Base-by-base conservation (phyloP, 257 asterid species). In the Hygrophila difformis region DNA sequence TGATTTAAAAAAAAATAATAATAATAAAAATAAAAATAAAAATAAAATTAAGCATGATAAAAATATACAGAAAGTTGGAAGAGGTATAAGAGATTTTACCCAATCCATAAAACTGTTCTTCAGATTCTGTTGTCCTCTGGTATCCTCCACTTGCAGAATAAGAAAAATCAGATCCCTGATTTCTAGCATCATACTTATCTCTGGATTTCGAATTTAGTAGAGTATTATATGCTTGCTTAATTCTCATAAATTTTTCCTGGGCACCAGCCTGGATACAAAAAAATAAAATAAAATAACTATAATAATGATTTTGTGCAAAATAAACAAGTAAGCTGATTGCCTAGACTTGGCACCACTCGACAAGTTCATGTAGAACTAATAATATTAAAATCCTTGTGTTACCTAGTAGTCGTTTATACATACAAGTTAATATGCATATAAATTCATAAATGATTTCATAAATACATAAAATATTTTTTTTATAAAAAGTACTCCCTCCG, bases 61-160 rank as follows among this genome's bases (percentile, higher is more conserved):
- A 51, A 14, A 44, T 20, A n/a, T 22, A 13, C 45, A 44, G 54
- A 58, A 34, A 22, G 44, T 12, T 10, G 43, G 37, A 44, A 4
- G 18, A 52, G 63, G 44, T 5, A 8, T 8, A 60, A 22, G 44
- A 6, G 21, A 39, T 20, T 51, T 65, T 79, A 88, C 97, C 96
- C 56, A 91, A 78, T 51, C 95, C 91, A 44, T 91, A 91, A 63
- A 91, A 91, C 17, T 82, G 88, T 68, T 88, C 97, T 60, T 82
- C 78, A 11, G 71, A 68, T 47, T 70, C 79, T 29, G 56, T 21
- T 51, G 77, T 60, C 50, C 60, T 67, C 53, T 56, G 64, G 60
- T 59, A 51, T 55, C 78, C 64, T 55, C 75, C 75, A 47, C 77
- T 57, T 13, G 68, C 40, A 36, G 75, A 65, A 72, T 71, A 73